Evolutionary conservation across 164 flowering plant species (phyloP), one percentile per base, ranked within the genome.

Genomic region (Macadamia integrifolia): DNA sequence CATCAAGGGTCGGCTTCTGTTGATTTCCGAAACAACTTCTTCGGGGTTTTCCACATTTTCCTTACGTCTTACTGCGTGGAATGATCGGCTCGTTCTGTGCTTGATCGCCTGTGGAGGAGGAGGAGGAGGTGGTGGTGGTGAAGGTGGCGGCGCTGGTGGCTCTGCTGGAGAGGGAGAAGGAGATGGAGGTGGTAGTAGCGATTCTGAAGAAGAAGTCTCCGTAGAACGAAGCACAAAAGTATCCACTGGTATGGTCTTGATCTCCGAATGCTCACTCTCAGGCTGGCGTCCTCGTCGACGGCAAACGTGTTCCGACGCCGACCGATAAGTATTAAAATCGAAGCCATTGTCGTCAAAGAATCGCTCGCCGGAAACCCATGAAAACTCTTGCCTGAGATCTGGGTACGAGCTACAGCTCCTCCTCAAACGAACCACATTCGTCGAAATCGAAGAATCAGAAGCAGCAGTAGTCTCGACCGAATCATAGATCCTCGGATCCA

Each of bases 361-460:
- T 52, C 87, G 74, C 62, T 77, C 84, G 5, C 65, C 79, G 9
- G 68, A 66, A 44, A 57, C 83, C 82, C 79, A 76, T 46, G 66
- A 46, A 0, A 80, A 70, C 4, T 75, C 88, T 42, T 80, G 82
- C 66, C 88, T 68, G 65, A 86, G 85, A 80, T 88, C 90, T 2
- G 98, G 96, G 63, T 86, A 87, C 7, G 92, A 87, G 75, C 90
- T 88, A 44, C 90, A 87, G 69, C 91, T 81, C 77, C 91, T 81
- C 77, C 79, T 76, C 80, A 84, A 56, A 70, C 82, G 55, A 10
- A 68, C 62, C 18, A 42, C 66, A 8, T 71, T 72, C 44, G 58
- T 63, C 35, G 46, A 66, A 48, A 60, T 63, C 35, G 46, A 66
- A 17, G 46, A 66, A 17, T 31, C 69, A 71, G 77, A 61, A 11